Evolutionary conservation across 2,329 filamentous ascomycete species (phyloP), one percentile per base, ranked within the genome.

Genomic region (Hymenoscyphus scutula): DNA sequence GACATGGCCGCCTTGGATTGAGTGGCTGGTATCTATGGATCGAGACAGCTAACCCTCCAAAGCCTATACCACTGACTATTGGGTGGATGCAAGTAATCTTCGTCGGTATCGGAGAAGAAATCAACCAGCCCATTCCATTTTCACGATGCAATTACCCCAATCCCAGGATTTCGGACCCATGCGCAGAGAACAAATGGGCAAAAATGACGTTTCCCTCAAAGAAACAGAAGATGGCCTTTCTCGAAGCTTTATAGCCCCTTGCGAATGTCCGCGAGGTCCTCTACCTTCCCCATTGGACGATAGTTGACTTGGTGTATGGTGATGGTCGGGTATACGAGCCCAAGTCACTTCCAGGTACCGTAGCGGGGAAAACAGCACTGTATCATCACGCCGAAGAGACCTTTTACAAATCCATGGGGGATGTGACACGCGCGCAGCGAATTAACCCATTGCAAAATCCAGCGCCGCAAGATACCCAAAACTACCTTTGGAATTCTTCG

Each of bases 1-100:
- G 78, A 76, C 58, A 81, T 77, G 62, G 61, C 25, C n/a, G 56
- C n/a, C 11, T 65, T 57, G 62, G 51, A 58, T 32, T 32, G 53
- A 63, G 60, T 17, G 65, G 64, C 27, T 65, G 62, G 62, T 65
- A 59, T 23, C 10, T 66, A 51, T 63, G 53, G n/a, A 66, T 68
- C 34, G 60, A 66, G 29, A 66, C 66, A 56, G 54, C 59, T 29
- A 66, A 34, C 41, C 65, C 65, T 53, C 65, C 65, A 58, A 48
- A 62, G 38, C 65, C 62, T 1, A 56, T 65, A 59, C 65, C 65
- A 55, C 65, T 67, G 41, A 67, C 65, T 2, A 17, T 67, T 60
- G 62, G 62, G 34, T 61, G 64, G 38, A 67, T 64, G 60, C 64
- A 64, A 4, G 62, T 64, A 29, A 62, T 67, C 38, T 67, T 67